Percentiles rank a stretch among this genome's conserved stretches.
Conservation (phyloP, 116 monocot species). For the Papilionanthe hybrid region DNA sequence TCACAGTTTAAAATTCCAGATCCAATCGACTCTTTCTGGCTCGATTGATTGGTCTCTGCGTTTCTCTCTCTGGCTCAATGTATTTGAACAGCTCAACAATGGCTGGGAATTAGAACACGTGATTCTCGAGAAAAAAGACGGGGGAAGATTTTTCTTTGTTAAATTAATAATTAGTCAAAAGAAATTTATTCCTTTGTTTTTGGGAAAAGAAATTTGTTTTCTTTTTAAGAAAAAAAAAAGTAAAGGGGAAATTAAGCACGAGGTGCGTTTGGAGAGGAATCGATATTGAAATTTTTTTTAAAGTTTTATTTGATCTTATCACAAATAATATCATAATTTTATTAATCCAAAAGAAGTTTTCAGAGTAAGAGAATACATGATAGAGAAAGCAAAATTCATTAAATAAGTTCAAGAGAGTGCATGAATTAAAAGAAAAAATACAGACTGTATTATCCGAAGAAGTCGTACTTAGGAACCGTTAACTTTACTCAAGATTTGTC, state of each 20-base stretch:
- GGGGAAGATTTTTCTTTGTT: background rate
- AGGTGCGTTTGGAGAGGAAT: background rate
- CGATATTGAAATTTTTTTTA: too few species aligned
- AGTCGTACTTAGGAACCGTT: too few species aligned
- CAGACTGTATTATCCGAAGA: too few species aligned
- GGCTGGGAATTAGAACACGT: slow-evolving; percentile 11
- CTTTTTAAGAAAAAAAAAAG: background rate
- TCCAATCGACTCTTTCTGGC: background rate
- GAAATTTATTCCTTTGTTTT: background rate
- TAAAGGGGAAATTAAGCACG: background rate
- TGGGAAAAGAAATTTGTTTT: background rate
- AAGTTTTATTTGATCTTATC: too few species aligned
- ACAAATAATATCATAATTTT: too few species aligned
- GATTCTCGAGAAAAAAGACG: slow-evolving; percentile 9
- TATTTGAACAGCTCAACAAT: background rate
- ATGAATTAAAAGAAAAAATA: too few species aligned
- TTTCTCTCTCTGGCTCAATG: background rate
- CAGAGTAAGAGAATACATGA: too few species aligned
- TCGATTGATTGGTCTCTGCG: background rate
- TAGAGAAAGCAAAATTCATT: too few species aligned
- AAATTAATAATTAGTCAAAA: background rate
- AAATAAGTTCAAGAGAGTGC: too few species aligned
- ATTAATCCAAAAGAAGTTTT: too few species aligned
- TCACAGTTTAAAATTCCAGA: background rate
- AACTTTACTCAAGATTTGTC: too few species aligned